Conservation (phyloP, 306 rosid genomes). For the Prunus campanulata region DNA sequence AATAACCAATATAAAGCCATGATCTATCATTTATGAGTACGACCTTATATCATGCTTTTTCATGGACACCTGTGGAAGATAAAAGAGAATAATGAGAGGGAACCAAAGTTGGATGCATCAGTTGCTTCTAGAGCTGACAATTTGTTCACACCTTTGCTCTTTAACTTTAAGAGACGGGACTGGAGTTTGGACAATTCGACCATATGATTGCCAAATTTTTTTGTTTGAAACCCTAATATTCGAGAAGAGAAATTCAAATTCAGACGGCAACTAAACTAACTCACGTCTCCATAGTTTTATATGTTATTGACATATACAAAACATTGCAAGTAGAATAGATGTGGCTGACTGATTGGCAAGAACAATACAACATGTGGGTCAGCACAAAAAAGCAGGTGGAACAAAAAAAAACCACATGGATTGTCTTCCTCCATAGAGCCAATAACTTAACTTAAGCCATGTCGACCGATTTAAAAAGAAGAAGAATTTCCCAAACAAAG, state of each 20-base stretch:
- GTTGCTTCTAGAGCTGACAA: conserved; percentile 32
- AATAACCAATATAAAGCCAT: conserved; percentile 5
- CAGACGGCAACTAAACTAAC: too few relatives aligned
- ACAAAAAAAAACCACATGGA: conserved; percentile 48
- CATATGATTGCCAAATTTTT: not conserved
- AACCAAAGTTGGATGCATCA: not conserved
- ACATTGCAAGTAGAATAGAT: conserved; percentile 10
- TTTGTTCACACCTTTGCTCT: not conserved
- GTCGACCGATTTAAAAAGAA: not conserved
- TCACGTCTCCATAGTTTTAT: too few relatives aligned
- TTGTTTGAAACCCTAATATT: not conserved
- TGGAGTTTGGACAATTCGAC: conserved; percentile 15
- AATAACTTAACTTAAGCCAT: not conserved
- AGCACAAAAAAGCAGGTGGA: conserved; percentile 27
- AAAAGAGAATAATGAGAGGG: not conserved
- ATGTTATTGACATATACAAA: not conserved
- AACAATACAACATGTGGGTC: conserved; percentile 49
- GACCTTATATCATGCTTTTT: conserved; percentile 9
- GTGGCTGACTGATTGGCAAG: conserved; percentile 31
- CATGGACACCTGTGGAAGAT: conserved; percentile 13
- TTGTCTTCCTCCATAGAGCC: conserved; percentile 26
- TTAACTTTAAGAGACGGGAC: conserved; percentile 25
- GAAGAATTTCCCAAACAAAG: not conserved
- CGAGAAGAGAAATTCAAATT: too few relatives aligned
- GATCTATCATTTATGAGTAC: not conserved